phyloP scores from a whole-genome alignment of 2,329 filamentous ascomycete species.

The Trichoderma gracile region DNA sequence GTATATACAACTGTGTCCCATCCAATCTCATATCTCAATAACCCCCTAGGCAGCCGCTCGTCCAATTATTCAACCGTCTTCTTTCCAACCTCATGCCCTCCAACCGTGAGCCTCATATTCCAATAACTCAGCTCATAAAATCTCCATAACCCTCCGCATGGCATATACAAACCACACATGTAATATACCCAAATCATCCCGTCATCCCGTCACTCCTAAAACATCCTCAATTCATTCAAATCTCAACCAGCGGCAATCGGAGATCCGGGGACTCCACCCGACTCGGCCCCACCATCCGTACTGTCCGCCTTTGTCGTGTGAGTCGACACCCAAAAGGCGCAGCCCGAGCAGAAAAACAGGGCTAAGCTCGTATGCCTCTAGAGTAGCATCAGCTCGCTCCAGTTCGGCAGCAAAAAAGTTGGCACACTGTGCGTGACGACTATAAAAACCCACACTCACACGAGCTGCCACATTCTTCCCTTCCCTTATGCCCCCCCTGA shows the following conservation, averaged over 20 bases:
- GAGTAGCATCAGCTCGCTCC: background rate
- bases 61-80: background rate
- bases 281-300: conserved; percentile 25
- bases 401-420: background rate
- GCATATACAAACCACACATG: background rate
- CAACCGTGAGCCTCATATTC: background rate
- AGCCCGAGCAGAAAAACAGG: background rate
- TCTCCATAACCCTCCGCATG: background rate
- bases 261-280: conserved; percentile 10
- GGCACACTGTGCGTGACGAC: conserved; percentile 17
- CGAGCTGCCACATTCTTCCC: conserved; percentile 17
- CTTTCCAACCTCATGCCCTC: background rate
- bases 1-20: background rate
- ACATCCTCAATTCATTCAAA: background rate
- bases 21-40: background rate
- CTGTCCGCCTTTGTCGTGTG: background rate
- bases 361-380: conserved; percentile 5
- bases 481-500: background rate
- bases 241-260: background rate
- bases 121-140: too few relatives aligned
- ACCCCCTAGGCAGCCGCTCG: too few relatives aligned
- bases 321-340: conserved; percentile 16
- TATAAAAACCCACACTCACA: conserved; percentile 30
- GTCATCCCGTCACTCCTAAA: background rate
- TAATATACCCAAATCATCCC: background rate